Evolutionary conservation across 352 stramenopile species (phyloP).

Genomic region (Phytophthora tubulina): DNA sequence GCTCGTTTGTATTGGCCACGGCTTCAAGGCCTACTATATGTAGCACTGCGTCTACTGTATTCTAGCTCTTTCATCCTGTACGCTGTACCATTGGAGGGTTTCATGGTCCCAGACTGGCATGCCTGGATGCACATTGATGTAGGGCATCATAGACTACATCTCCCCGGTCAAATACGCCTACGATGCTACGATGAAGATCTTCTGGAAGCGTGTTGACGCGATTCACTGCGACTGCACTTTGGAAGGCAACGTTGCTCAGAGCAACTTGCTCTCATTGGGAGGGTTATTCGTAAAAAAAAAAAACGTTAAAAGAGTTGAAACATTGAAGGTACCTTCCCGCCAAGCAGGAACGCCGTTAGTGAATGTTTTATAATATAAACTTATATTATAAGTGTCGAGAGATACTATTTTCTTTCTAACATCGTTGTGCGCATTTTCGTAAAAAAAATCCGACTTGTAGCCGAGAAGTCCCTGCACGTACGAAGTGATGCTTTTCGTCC

Average conservation of each 20-base stretch:
- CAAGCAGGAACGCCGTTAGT: no score
- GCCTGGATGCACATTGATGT: slow-evolving; percentile 50
- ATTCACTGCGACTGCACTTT: slow-evolving; percentile 48
- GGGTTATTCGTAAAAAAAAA: no score
- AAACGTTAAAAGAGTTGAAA: no score
- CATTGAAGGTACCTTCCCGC: no score
- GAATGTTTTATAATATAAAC: no score
- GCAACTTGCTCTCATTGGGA: no score
- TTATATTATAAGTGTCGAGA: no score
- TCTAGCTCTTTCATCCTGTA: slow-evolving; percentile 47
- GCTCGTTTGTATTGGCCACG: slow-evolving; percentile 51
- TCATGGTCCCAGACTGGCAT: slow-evolving; percentile 58
- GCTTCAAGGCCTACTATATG: slow-evolving; percentile 58
- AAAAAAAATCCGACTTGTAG: no score
- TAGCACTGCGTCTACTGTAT: slow-evolving; percentile 44
- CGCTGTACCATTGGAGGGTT: slow-evolving; percentile 42
- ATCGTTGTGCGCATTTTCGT: no score
- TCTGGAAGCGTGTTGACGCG: slow-evolving; percentile 50
- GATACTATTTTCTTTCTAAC: no score
- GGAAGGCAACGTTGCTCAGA: slow-evolving; percentile 41
- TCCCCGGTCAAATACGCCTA: slow-evolving; percentile 67
- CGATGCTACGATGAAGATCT: slow-evolving; percentile 58
- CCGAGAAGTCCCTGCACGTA: no score
- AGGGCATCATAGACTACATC: slow-evolving; percentile 36
- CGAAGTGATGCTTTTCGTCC: no score